Evolutionary conservation across 305 asterid species (phyloP), one percentile per base, ranked within the genome.

Genomic region (Fraxinus floribunda): DNA sequence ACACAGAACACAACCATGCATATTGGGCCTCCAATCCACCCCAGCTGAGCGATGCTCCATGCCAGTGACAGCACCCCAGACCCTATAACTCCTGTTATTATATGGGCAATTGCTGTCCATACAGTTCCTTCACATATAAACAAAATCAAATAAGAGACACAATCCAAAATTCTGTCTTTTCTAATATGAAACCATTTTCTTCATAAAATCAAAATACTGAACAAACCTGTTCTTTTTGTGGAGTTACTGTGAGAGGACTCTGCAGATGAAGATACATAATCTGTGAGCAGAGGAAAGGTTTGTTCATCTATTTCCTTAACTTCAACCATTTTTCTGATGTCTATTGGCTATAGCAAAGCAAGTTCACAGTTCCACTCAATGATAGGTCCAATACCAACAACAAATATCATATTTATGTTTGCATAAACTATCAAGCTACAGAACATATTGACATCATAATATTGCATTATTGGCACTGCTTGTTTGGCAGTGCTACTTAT

Each of bases 11-110:
- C 24, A 66, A 90, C 36, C 81, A 94, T 90, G 78, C 82, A 79
- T 16, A 90, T 3, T 30, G 97, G 97, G 39, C 97, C 97, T 6
- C 87, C 92, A 81, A 94, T 88, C 98, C 98, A 94, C 20, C 97
- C 98, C 49, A 94, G 83, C 87, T 93, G 94, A 62, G 98, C 97
- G 78, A 88, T 84, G 83, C 97, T 93, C 98, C 97, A 93, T 76
- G 97, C 93, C 78, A 93, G 79, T n/a, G 98, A 92, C 78, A 94
- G 81, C 62, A 94, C 95, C 30, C 98, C 97, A 44, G 98, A 89
- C 64, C 97, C 97, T 66, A 94, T 91, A 68, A 92, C 97, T 68
- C 94, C 98, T 13, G 97, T 88, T 82, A 94, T 93, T 57, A 93
- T 87, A 85, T 94, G 97, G 2, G 97, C 97, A 22, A 80, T 82